A percentile compares a stretch with the other conserved stretches of the same genome.
Conservation (phyloP, 495 filamentous ascomycete species). For the Entonaema liquescens region DNA sequence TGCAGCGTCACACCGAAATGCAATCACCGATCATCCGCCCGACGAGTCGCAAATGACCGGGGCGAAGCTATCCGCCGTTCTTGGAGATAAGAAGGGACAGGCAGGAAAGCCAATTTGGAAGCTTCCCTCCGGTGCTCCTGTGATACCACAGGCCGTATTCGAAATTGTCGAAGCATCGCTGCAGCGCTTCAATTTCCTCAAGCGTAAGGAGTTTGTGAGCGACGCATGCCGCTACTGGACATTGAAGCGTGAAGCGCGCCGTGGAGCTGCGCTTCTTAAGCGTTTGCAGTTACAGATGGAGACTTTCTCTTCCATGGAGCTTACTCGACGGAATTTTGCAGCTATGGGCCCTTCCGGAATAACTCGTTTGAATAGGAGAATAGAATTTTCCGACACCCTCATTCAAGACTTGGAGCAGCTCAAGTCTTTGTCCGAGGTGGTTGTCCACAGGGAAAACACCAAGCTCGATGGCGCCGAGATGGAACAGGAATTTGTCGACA, state of each 20-base stretch:
- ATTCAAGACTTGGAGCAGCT: conserved; percentile 79
- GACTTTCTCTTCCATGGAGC: conserved; percentile 94
- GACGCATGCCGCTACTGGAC: conserved; percentile 98
- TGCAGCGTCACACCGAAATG: conserved; percentile 69
- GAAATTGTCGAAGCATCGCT: conserved; percentile 82
- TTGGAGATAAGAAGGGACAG: conserved; percentile 74
- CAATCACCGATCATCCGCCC: conserved; percentile 64
- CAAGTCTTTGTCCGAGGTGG: conserved; percentile 68
- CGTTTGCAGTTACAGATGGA: conserved; percentile 93
- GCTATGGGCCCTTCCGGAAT: conserved; percentile 87
- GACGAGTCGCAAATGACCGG: conserved; percentile 65
- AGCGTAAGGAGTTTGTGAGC: conserved; percentile 88
- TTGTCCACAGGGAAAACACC: conserved; percentile 74
- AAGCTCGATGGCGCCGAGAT: conserved; percentile 80
- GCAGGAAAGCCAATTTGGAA: conserved; percentile 84
- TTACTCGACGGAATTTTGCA: conserved; percentile 90
- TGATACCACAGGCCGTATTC: conserved; percentile 86
- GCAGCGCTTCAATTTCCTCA: conserved; percentile 79
- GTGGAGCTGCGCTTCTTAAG: conserved; percentile 91
- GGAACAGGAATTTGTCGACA: conserved; percentile 79
- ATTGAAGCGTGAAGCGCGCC: conserved; percentile 88
- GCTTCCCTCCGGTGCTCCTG: conserved; percentile 91
- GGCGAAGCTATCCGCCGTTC: conserved; percentile 63
- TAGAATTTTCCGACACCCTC: conserved; percentile 84
- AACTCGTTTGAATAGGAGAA: conserved; percentile 77